phyloP scores from a whole-genome alignment of 2,329 filamentous ascomycete species.

The Berkeleyomyces basicola region DNA sequence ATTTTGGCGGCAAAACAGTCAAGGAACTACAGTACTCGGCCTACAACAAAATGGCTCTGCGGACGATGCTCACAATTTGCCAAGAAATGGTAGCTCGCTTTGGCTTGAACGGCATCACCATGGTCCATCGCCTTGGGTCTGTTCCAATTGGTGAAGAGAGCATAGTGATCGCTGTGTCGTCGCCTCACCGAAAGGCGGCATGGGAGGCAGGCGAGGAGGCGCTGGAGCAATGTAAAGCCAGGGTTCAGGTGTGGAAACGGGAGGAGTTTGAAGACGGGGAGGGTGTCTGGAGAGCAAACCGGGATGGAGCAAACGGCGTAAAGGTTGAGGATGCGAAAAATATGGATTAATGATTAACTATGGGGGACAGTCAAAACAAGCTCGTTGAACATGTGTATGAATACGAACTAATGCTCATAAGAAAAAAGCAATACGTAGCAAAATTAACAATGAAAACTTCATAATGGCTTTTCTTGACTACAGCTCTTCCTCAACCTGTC shows the following conservation, averaged over 20 bases:
- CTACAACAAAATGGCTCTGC: slow-evolving; percentile 53
- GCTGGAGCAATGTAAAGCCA: slow-evolving; percentile 68
- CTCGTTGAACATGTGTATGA: not conserved
- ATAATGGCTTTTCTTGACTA: not conserved
- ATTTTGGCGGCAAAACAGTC: slow-evolving; percentile 54
- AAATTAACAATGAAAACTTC: not conserved
- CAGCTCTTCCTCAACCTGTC: slow-evolving; percentile 4
- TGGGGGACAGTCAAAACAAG: not conserved
- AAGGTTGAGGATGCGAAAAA: slow-evolving; percentile 22
- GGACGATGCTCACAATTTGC: slow-evolving; percentile 50
- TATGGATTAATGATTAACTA: not conserved
- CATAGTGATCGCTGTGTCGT: slow-evolving; percentile 73
- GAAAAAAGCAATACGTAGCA: not conserved
- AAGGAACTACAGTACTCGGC: slow-evolving; percentile 59
- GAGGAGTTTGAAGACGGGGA: slow-evolving; percentile 71
- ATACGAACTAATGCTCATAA: not conserved
- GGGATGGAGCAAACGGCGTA: slow-evolving; percentile 49
- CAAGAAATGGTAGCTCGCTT: slow-evolving; percentile 41
- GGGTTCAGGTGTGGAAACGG: slow-evolving; percentile 88
- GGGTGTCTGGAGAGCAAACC: slow-evolving; percentile 76
- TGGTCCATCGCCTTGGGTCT: slow-evolving; percentile 68
- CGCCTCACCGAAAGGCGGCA: slow-evolving; percentile 66
- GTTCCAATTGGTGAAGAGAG: slow-evolving; percentile 89
- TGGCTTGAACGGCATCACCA: slow-evolving; percentile 53
- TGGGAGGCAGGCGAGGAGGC: slow-evolving; percentile 84